Conservation (phyloP, 2,329 filamentous ascomycete species). For the Allantophomopsis cytisporea region DNA sequence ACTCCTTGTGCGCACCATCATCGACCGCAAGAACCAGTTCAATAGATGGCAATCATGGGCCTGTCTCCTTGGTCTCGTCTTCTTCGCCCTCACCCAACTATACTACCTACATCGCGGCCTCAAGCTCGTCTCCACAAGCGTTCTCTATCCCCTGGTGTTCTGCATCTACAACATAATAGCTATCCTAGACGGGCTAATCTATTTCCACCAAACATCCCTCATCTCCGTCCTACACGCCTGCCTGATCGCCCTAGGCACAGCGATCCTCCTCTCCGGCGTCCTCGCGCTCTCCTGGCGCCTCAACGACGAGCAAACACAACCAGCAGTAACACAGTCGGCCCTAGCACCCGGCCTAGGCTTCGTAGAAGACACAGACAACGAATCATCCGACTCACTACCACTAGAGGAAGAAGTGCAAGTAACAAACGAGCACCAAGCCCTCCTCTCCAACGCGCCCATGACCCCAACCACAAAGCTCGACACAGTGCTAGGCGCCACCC, state of each 20-base stretch:
- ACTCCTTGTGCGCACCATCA: slow-evolving; percentile 73
- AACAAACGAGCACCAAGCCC: slow-evolving; percentile 14
- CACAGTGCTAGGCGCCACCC: slow-evolving; percentile 14
- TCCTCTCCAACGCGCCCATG: slow-evolving; percentile 15
- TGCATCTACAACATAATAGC: slow-evolving; percentile 99
- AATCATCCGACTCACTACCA: slow-evolving; percentile 23
- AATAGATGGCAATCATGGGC: slow-evolving; percentile 91
- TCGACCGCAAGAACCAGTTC: slow-evolving; percentile 86
- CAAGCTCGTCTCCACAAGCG: slow-evolving; percentile 88
- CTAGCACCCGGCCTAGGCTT: slow-evolving; percentile 75
- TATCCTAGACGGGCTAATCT: slow-evolving; percentile 92
- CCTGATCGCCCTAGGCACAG: slow-evolving; percentile 75
- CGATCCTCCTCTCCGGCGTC: slow-evolving; percentile 76
- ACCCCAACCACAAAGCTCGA: slow-evolving; percentile 17
- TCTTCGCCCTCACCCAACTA: slow-evolving; percentile 75
- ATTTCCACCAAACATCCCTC: slow-evolving; percentile 79
- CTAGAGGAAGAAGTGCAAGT: slow-evolving; percentile 20
- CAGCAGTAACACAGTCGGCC: slow-evolving; percentile 48
- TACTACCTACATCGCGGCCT: slow-evolving; percentile 92
- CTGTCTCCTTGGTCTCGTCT: slow-evolving; percentile 69
- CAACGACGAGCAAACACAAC: slow-evolving; percentile 58
- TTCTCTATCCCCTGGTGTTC: slow-evolving; percentile 93
- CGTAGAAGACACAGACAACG: slow-evolving; percentile 54
- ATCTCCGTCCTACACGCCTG: slow-evolving; percentile 64
- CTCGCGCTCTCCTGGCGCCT: slow-evolving; percentile 89